Evolutionary conservation across 805 yeast genomes (phyloP), one percentile per base, ranked within the genome.

Genomic region (Ogataea corticis): DNA sequence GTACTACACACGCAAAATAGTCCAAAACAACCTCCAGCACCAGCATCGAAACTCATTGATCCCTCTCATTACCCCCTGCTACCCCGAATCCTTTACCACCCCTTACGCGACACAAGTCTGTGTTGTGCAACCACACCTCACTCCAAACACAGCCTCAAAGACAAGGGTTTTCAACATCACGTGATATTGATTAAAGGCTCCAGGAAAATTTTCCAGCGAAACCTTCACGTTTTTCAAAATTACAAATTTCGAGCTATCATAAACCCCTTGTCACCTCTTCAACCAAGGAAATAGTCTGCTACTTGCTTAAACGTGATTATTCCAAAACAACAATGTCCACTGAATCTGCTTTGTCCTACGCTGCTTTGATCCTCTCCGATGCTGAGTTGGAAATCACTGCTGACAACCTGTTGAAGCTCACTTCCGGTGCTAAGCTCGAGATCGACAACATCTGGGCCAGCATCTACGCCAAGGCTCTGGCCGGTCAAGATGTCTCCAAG

Each of bases 321-420:
- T 66, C 71, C 72, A 66, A 49, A 19, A 30, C 49, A 70, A 64
- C 70, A 37, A 87, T 87, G 94, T 85, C 96, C 71, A 68, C 80
- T 66, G 96, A 89, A 84, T 79, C 95, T 69, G 87, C 96, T 70
- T 85, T 89, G 69, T 86, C 97, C 60, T 90, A 89, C 87, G 98
- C 99, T 73, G 96, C 98, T 69, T 81, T 92, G 73, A 91, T 92
- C 79, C 83, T 92, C 75, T 96, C 97, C 61, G 99, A 92, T 70
- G 87, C 97, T 67, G 97, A 90, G 62, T 77, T 90, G 67, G 97
- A 91, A 74, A 83, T 92, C 82, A 80, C 96, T 53, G 60, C 90
- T 62, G 91, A 83, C 70, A 85, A 85, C 79, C 79, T 86, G 68
- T 67, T 77, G 67, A 76, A 87, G 66, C 73, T 86, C 72, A 76